Evolutionary conservation across 140 eudicot genomes (phyloP), one percentile per base, ranked within the genome.

Genomic region (Anethum foeniculum): DNA sequence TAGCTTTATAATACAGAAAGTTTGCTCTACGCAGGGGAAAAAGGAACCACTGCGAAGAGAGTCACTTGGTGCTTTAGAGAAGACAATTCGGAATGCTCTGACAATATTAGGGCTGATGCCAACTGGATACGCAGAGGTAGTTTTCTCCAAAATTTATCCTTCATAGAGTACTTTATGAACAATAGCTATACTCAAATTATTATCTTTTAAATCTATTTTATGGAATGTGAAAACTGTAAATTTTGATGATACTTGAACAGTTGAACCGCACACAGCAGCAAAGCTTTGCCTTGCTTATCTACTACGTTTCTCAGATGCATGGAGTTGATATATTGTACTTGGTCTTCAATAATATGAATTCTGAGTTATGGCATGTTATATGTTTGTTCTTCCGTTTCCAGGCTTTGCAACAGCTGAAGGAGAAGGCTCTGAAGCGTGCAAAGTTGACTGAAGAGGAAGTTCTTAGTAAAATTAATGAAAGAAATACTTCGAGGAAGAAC

Each of bases 41-140:
- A 95, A 95, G 89, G 92, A 89, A 81, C 83, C 75, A 39, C 39
- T 83, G 81, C 89, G 97, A 58, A 68, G 85, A 51, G 95, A 92
- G 84, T 94, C 99, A 44, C 97, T 95, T 83, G 89, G 91, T 34
- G 97, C 99, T 80, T 64, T 95, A 65, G 97, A 86, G 80, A 89
- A 86, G 86, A 11, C 88, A 12, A 82, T 90, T 25, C 86, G 93
- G 77, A 83, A 87, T 78, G 89, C 90, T 30, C 82, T 95, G 52
- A 51, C 81, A 28, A 80, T 88, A 83, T 79, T 95, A 71, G 99
- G 99, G 25, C 94, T 95, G 80, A 88, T 90, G 97, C 97, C 99
- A 46, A 51, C 87, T 68, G 90, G 90, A 71, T 92, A 90, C 85
- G 75, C 84, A 10, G 92, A 92, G 93, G 99, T 95, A 87, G 64